Percentiles rank a stretch among this genome's conserved stretches.
Evolutionary conservation across 2,329 filamentous ascomycete species (phyloP).

Genomic region (Phyllosticta capitalensis): DNA sequence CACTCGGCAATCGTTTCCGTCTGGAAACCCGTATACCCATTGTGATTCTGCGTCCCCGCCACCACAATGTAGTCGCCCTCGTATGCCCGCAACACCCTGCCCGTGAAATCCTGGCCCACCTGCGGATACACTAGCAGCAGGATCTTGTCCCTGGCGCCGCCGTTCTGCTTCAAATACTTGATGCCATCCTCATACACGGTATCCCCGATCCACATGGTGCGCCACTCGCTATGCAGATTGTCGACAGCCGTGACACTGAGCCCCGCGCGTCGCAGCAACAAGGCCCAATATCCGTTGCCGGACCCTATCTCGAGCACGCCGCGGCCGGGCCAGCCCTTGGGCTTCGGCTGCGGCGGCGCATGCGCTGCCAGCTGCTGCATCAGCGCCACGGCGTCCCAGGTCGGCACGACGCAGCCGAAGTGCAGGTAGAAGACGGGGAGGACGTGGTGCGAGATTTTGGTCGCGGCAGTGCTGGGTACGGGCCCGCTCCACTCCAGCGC

Average conservation of each 20-base stretch:
- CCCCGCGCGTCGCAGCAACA: constrained; percentile 56
- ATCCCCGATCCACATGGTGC: constrained; percentile 59
- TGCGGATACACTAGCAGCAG: constrained; percentile 66
- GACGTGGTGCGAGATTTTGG: constrained; percentile 54
- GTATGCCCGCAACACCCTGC: constrained; percentile 51
- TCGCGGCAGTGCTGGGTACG: constrained; percentile 40
- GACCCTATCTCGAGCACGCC: constrained; percentile 57
- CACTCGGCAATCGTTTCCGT: constrained; percentile 56
- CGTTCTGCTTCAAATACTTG: constrained; percentile 43
- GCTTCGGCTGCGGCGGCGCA: constrained; percentile 20
- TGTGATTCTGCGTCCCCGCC: constrained; percentile 64
- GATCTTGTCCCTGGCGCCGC: constrained; percentile 46
- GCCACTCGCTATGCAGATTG: constrained; percentile 58
- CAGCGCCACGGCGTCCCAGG: constrained; percentile 54
- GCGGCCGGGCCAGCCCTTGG: constrained; percentile 29
- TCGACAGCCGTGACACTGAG: constrained; percentile 55
- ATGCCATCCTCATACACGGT: constrained; percentile 54
- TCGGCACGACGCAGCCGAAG: constrained; percentile 64
- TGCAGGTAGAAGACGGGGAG: constrained; percentile 69
- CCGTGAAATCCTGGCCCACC: constrained; percentile 58
- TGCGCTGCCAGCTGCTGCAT: constrained; percentile 43
- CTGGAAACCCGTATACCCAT: constrained; percentile 63
- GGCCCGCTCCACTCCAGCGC: constrained; percentile 59
- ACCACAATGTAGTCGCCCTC: constrained; percentile 56
- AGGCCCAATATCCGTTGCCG: constrained; percentile 69